Percentiles rank a stretch among this genome's conserved stretches.
Conservation (phyloP, 2,329 filamentous ascomycete genomes). For the Proliferodiscus dingleyae region DNA sequence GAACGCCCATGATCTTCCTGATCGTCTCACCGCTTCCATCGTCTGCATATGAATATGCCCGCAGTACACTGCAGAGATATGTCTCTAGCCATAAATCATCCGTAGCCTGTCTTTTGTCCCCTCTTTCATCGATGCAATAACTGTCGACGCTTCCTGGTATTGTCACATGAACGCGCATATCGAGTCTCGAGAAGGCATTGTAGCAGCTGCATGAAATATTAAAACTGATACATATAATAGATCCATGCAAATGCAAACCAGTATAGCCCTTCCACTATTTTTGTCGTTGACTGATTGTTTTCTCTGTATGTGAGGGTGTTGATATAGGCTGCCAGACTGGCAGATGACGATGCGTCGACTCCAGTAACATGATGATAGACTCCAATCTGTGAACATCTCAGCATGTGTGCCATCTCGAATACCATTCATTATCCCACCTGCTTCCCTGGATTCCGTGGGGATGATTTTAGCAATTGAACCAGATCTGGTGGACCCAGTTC, state of each 20-base stretch:
- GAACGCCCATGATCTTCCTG: slow-evolving; percentile 93
- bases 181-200: slow-evolving; percentile 96
- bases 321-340: slow-evolving; percentile 94
- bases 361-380: slow-evolving; percentile 98
- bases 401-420: neutral
- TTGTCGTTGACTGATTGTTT: slow-evolving; percentile 68
- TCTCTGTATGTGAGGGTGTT: slow-evolving; percentile 94
- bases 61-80: slow-evolving; percentile 88
- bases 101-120: slow-evolving; percentile 87
- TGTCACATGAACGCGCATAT: slow-evolving; percentile 97
- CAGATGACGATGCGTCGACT: slow-evolving; percentile 94
- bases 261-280: slow-evolving; percentile 91
- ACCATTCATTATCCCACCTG: slow-evolving; percentile 38
- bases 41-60: slow-evolving; percentile 95
- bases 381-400: slow-evolving; percentile 56
- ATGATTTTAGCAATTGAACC: slow-evolving; percentile 84
- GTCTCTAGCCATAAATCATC: slow-evolving; percentile 97
- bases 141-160: slow-evolving; percentile 95
- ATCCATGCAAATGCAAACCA: slow-evolving; percentile 52
- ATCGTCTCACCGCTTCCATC: slow-evolving; percentile 92
- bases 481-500: slow-evolving; percentile 95
- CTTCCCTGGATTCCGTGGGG: slow-evolving; percentile 51
- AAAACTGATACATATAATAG: slow-evolving; percentile 23
- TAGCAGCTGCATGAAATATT: slow-evolving; percentile 61
- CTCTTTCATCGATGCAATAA: slow-evolving; percentile 95